Conservation (phyloP, 768 basidiomycete species). For the Pholiota conissans region DNA sequence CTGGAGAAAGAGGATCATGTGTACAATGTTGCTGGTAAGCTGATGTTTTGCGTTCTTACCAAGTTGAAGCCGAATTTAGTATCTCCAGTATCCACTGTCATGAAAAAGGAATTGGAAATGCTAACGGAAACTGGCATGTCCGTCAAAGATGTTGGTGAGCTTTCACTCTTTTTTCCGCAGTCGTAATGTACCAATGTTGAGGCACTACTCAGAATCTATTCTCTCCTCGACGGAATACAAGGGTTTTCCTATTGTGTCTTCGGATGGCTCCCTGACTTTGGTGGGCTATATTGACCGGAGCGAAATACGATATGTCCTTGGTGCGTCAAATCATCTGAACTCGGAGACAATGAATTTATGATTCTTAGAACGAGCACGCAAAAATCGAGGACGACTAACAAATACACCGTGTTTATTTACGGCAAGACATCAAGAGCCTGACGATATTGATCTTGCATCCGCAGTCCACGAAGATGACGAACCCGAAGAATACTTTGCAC, state of each 20-base stretch:
- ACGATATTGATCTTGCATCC: slow-evolving; percentile 49
- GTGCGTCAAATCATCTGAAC: slow-evolving; percentile 36
- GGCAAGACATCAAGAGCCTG: slow-evolving; percentile 50
- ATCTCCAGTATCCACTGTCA: slow-evolving; percentile 78
- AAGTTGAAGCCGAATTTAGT: slow-evolving; percentile 3
- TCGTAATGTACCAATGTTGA: neutral
- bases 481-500: slow-evolving; percentile 59
- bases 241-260: slow-evolving; percentile 87
- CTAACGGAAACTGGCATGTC: slow-evolving; percentile 75
- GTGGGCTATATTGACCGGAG: slow-evolving; percentile 87
- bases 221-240: slow-evolving; percentile 76
- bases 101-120: slow-evolving; percentile 79
- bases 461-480: slow-evolving; percentile 71
- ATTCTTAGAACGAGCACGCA: slow-evolving; percentile 66
- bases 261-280: slow-evolving; percentile 58
- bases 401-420: slow-evolving; percentile 77
- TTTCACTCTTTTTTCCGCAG: neutral
- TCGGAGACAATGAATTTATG: neutral
- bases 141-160: slow-evolving; percentile 78
- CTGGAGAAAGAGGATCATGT: slow-evolving; percentile 94
- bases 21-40: slow-evolving; percentile 84
- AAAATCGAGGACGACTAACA: slow-evolving; percentile 56
- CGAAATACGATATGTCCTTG: slow-evolving; percentile 84
- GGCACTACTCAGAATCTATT: slow-evolving; percentile 53
- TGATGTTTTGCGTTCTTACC: slow-evolving; percentile 2